Base-by-base conservation (phyloP, 257 asterid species). In the Lycium ferocissimum region DNA sequence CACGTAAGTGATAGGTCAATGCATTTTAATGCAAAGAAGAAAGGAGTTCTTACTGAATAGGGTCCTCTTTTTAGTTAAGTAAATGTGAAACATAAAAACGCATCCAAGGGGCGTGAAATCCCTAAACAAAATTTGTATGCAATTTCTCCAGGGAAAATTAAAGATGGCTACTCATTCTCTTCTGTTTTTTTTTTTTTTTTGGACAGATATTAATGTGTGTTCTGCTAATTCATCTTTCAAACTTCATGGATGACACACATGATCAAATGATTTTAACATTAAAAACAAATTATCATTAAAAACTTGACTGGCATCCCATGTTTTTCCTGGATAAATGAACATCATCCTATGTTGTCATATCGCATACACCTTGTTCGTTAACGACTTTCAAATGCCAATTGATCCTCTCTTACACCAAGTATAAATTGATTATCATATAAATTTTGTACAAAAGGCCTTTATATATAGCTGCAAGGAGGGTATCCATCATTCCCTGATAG, bases 331-430 rank as follows among this genome's bases (percentile, higher is more conserved):
- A 73, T n/a, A n/a, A 72, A 45, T 73, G 38, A 73, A 73, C 80
- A 45, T 51, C 20, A 22, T 49, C 61, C 61, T 51, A 75, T 9
- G 81, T 75, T 12, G 43, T 75, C 61, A 49, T 75, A 75, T 22
- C 62, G 43, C 57, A 51, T 7, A 51, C 12, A 26, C 62, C 20
- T 47, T 47, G 43, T 49, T 75, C 22, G 62, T 49, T 20, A 22
- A 47, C 17, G 80, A n/a, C 38, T 73, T 73, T 47, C 59, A 73
- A 38, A 73, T 10, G 59, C 59, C 80, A 75, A 75, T 49, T 7
- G 43, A 75, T 75, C 62, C 62, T 75, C 56, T 75, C 81, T 20
- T 49, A 75, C 49, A 76, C 45, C 45, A 76, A 22, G 82, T 49
- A 76, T 51, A 76, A 51, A 51, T 51, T 51, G 15, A 12, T 9